These are phyloP conservation scores for Colletotrichum karsti DNA, from an alignment of 2,329 filamentous ascomycete genomes.

Conservation along the genomic window DNA sequence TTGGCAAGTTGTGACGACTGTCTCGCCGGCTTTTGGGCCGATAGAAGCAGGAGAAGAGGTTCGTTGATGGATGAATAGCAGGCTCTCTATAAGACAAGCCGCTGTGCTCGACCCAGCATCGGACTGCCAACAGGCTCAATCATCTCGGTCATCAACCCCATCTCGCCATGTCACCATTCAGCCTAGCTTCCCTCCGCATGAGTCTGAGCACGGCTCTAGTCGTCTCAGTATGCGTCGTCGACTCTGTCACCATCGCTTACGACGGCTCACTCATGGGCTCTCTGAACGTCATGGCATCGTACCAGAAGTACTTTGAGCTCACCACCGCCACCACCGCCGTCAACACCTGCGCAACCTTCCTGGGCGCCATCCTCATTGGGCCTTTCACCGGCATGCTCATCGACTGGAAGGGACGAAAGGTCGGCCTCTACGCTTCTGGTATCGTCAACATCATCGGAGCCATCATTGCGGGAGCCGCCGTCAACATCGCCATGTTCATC, in stretches of 20 bases:
- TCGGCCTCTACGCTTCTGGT: conserved; percentile 53
- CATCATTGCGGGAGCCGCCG: conserved; percentile 64
- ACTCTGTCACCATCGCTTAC: conserved; percentile 39
- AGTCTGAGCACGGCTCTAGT: conserved; percentile 32
- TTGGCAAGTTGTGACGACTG: too few species aligned
- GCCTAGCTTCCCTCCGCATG: conserved; percentile 18
- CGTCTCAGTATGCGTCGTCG: conserved; percentile 36
- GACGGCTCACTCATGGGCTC: conserved; percentile 43
- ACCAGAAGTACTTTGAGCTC: conserved; percentile 60
- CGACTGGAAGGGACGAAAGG: conserved; percentile 56
- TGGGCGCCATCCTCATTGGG: conserved; percentile 60
- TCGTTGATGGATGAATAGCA: background rate
- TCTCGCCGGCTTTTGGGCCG: too few species aligned
- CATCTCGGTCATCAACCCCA: background rate
- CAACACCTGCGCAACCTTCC: conserved; percentile 59
- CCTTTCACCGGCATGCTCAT: conserved; percentile 56
- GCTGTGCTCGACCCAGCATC: background rate
- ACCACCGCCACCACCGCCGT: conserved; percentile 55
- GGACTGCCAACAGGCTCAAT: accelerated
- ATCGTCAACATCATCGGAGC: conserved; percentile 64
- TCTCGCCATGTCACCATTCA: background rate
- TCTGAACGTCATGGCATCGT: conserved; percentile 55
- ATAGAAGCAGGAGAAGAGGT: background rate
- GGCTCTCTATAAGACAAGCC: background rate
- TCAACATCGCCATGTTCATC: conserved; percentile 63